Evolutionary conservation across 345 rosid genomes (phyloP).

Genomic region (Brassica incana): DNA sequence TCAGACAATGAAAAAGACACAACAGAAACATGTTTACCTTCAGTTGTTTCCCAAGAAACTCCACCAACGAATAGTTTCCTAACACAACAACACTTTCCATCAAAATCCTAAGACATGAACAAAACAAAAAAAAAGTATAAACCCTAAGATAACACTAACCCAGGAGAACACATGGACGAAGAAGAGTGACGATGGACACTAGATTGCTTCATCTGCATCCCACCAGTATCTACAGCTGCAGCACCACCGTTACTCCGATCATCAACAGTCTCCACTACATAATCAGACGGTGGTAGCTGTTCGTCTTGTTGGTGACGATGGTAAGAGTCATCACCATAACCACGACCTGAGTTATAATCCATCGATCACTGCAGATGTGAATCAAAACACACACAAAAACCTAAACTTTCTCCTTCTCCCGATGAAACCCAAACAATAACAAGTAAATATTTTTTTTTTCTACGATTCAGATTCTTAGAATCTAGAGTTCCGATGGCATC

Average conservation of each 20-base stretch:
- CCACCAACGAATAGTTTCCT: slow-evolving; percentile 75
- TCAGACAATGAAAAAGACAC: slow-evolving; percentile 2
- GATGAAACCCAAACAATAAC: slow-evolving; percentile 2
- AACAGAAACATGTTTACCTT: slow-evolving; percentile 38
- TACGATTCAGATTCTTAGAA: slow-evolving; percentile 1
- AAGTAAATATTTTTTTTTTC: not conserved
- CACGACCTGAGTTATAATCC: slow-evolving; percentile 38
- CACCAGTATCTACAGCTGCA: slow-evolving; percentile 26
- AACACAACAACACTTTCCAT: slow-evolving; percentile 29
- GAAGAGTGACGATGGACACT: slow-evolving; percentile 33
- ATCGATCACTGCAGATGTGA: slow-evolving; percentile 32
- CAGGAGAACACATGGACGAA: slow-evolving; percentile 38
- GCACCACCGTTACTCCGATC: slow-evolving; percentile 26
- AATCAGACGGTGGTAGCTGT: slow-evolving; percentile 28
- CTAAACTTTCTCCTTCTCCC: slow-evolving; percentile 21
- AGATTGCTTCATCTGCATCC: slow-evolving; percentile 34
- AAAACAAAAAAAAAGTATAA: not conserved
- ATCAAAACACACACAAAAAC: slow-evolving; percentile 2
- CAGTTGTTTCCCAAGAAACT: slow-evolving; percentile 63
- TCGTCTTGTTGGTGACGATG: slow-evolving; percentile 11
- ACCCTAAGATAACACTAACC: slow-evolving; percentile 32
- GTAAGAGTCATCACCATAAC: slow-evolving; percentile 27
- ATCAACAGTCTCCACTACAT: slow-evolving; percentile 30
- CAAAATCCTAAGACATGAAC: not conserved
- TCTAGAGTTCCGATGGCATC: not conserved